A percentile compares a stretch with the other conserved stretches of the same genome.
Conservation (phyloP, 345 rosid species). For the Bretschneidera sinensis region DNA sequence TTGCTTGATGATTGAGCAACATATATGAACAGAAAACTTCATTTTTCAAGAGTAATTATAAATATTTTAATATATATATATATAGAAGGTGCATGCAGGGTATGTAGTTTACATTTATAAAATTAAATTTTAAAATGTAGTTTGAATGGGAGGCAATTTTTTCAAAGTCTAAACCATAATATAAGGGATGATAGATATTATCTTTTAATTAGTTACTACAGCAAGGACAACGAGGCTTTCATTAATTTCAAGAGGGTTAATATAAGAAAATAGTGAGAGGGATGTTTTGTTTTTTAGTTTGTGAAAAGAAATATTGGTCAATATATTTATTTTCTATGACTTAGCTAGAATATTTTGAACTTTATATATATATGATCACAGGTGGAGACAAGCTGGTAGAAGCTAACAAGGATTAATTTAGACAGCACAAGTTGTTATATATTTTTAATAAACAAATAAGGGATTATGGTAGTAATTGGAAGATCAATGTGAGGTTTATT, state of each 20-base stretch:
- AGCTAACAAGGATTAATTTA: conserved; percentile 2
- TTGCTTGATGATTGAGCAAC: conserved; percentile 37
- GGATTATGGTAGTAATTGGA: no score
- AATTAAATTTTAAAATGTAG: conserved; percentile 19
- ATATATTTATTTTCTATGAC: no score
- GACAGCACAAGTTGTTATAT: not conserved
- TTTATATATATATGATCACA: conserved; percentile 8
- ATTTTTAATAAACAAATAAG: no score
- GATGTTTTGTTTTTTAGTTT: conserved; percentile 6
- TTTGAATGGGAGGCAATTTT: conserved; percentile 51
- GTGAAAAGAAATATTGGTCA: not conserved
- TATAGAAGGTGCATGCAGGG: not conserved
- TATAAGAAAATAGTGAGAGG: conserved; percentile 14
- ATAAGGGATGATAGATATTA: no score
- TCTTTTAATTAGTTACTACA: no score
- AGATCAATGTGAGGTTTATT: no score
- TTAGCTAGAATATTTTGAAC: no score
- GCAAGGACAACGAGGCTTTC: no score
- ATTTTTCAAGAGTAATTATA: conserved; percentile 23
- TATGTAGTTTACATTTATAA: no score
- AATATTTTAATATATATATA: not conserved
- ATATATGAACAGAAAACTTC: conserved; percentile 27
- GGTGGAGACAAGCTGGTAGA: conserved; percentile 33
- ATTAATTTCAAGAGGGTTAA: conserved; percentile 14
- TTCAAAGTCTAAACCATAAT: conserved; percentile 69